phyloP scores from a whole-genome alignment of 2,329 filamentous ascomycete species.

The Apiospora pterosperma region DNA sequence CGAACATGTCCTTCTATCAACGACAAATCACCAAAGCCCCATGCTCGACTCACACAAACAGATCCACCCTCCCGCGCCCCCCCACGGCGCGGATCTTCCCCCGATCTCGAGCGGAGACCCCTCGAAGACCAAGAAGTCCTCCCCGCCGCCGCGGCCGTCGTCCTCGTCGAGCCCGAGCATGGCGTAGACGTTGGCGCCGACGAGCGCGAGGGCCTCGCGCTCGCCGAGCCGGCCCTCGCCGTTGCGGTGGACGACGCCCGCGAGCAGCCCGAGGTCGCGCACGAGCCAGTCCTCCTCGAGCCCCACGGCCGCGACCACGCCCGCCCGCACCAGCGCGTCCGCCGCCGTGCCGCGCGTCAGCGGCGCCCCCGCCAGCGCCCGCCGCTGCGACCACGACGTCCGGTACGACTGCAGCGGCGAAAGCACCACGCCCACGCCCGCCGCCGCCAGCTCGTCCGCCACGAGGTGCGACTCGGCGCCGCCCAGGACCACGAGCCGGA shows the following conservation, averaged over 20 bases:
- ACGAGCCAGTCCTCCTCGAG: conserved; percentile 61
- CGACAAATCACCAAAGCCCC: no score
- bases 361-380: conserved; percentile 60
- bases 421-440: conserved; percentile 57
- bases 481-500: conserved; percentile 58
- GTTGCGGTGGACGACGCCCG: conserved; percentile 58
- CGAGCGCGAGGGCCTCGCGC: conserved; percentile 52
- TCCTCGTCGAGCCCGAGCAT: conserved; percentile 48
- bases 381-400: conserved; percentile 56
- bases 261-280: conserved; percentile 55
- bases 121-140: conserved; percentile 61
- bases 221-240: conserved; percentile 51
- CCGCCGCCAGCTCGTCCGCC: conserved; percentile 53
- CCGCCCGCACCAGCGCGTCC: conserved; percentile 54
- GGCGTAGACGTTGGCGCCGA: conserved; percentile 54
- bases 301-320: conserved; percentile 56
- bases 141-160: conserved; percentile 14
- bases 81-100: conserved; percentile 52
- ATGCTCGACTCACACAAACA: background rate
- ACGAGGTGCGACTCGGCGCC: conserved; percentile 61
- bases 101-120: conserved; percentile 61
- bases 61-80: background rate
- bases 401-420: conserved; percentile 55
- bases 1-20: no score
- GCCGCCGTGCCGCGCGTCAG: conserved; percentile 62